These are phyloP conservation scores for Colletotrichum acutatum DNA, from an alignment of 2,329 filamentous ascomycete species.

Conservation along the genomic window DNA sequence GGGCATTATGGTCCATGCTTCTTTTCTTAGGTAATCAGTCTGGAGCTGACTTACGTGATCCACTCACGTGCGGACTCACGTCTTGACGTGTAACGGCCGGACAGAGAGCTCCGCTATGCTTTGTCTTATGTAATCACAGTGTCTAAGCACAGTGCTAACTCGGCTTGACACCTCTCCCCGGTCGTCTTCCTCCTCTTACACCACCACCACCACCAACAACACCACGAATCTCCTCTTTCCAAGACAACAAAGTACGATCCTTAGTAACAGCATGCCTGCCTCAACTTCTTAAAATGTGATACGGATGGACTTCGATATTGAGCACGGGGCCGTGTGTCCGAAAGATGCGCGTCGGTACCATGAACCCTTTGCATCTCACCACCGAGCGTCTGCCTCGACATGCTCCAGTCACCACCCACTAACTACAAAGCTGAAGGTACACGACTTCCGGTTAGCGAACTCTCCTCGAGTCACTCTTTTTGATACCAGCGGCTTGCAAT, in stretches of 20 bases:
- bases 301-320: no score
- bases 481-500: neutral
- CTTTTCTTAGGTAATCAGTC: neutral
- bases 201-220: neutral
- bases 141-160: fast-evolving
- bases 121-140: conserved; percentile 5
- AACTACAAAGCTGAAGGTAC: neutral
- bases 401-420: neutral
- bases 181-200: neutral
- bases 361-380: neutral
- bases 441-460: neutral
- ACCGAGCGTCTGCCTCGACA: neutral
- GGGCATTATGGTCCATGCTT: no score
- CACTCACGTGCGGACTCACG: neutral
- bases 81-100: no score
- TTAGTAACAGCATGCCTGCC: neutral
- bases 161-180: neutral
- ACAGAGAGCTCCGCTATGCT: no score
- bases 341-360: no score
- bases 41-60: neutral
- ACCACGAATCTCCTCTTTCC: neutral
- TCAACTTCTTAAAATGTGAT: no score
- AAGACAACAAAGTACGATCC: neutral
- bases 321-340: no score
- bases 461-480: neutral